Evolutionary conservation across 441 rosid genomes (phyloP), one percentile per base, ranked within the genome.

Genomic region (Euphorbia celastroides): DNA sequence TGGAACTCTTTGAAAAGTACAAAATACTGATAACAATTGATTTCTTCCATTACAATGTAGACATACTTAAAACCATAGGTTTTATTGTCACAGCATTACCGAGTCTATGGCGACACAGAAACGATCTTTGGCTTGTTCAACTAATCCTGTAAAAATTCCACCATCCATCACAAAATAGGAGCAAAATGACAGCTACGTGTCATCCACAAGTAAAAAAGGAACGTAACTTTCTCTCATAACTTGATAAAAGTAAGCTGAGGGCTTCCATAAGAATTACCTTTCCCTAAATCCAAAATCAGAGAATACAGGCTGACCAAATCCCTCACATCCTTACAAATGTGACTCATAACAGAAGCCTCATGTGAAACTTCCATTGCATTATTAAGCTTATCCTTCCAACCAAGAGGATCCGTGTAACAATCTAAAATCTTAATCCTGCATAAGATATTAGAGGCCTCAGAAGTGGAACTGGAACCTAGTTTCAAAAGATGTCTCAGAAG

Each of bases 371-470:
- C 77, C 52, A 46, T 32, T 22, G 31, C 31, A 11, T 70, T 75
- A 65, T 74, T 78, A 56, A 84, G 62, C 58, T 63, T 68, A 72
- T 70, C 77, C 78, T 86, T 86, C 99, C 97, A 94, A 50, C 99
- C 96, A 34, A 84, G 79, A 77, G 97, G 97, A 80, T 94, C 97
- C 30, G 81, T 80, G 70, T 84, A 94, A 77, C 97, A 94, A 79
- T 94, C 99, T 88, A 94, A 81, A 65, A 92, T 76, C 62, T 71
- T 85, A 81, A 89, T 71, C 94, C 97, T 92, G 77, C 28, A 44
- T 48, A 38, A 71, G 32, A 36, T n/a, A 65, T 52, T n/a, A 50
- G 2, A 19, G 22, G 44, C 16, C 50, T 64, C 19, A 32, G 38
- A n/a, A n/a, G n/a, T n/a, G n/a, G n/a, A n/a, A n/a, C n/a, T n/a